Conservation (phyloP, 306 rosid species). For the Begonia peltatifolia region DNA sequence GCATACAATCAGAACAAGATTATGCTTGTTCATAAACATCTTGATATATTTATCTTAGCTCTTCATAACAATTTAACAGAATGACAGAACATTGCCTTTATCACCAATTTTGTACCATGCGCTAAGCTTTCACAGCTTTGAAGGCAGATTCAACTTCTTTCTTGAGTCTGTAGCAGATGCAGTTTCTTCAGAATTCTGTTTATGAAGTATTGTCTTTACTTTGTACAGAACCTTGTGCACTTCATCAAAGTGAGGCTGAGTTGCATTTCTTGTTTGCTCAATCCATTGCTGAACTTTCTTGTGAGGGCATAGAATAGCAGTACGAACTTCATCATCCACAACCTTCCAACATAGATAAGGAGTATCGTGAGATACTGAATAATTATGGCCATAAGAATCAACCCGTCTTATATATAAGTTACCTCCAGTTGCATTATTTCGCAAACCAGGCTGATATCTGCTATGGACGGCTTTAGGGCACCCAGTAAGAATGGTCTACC, state of each 20-base stretch:
- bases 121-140: conserved; percentile 36
- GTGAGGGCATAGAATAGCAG: conserved; percentile 62
- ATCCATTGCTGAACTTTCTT: conserved; percentile 73
- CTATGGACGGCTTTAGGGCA: conserved; percentile 58
- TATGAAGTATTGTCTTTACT: conserved; percentile 29
- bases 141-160: conserved; percentile 14
- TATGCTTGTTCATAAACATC: too few relatives aligned
- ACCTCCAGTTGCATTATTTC: conserved; percentile 86
- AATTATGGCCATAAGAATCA: conserved; percentile 8
- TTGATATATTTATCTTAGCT: too few relatives aligned
- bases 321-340: conserved; percentile 46
- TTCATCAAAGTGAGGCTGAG: conserved; percentile 72
- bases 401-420: not conserved
- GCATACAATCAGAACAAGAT: too few relatives aligned
- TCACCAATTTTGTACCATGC: too few relatives aligned
- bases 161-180: conserved; percentile 14
- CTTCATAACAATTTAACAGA: too few relatives aligned
- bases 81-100: too few relatives aligned
- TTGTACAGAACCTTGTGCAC: conserved; percentile 40
- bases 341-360: conserved; percentile 26
- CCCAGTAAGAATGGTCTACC: conserved; percentile 55
- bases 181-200: conserved; percentile 19
- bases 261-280: conserved; percentile 59
- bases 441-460: conserved; percentile 68
- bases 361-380: not conserved